Conservation (phyloP, 345 rosid species). For the Brassica napus region DNA sequence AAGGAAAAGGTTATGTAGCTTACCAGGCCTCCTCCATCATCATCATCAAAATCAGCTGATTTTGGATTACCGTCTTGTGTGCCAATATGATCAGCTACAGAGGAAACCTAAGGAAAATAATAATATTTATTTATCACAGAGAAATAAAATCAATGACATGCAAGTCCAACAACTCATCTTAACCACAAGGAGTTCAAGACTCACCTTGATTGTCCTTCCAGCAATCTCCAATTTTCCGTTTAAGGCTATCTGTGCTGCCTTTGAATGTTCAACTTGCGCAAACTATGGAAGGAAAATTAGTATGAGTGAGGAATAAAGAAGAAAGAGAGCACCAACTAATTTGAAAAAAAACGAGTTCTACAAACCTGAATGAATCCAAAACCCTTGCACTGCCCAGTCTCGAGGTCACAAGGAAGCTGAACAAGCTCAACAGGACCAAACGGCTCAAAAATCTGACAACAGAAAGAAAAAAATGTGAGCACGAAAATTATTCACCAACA, state of each 20-base stretch:
- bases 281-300: constrained; percentile 49
- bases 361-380: constrained; percentile 94
- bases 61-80: constrained; percentile 71
- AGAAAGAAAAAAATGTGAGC: not conserved
- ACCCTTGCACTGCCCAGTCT: constrained; percentile 95
- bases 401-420: constrained; percentile 89
- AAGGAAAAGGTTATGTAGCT: constrained; percentile 34
- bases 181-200: constrained; percentile 1
- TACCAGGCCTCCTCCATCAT: constrained; percentile 96
- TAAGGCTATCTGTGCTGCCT: constrained; percentile 78
- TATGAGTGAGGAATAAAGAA: not conserved
- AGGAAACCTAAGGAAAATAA: constrained; percentile 61
- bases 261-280: constrained; percentile 88
- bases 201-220: constrained; percentile 86
- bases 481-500: not conserved
- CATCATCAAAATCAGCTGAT: constrained; percentile 94
- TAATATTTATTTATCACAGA: not conserved
- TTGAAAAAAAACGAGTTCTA: constrained; percentile 15
- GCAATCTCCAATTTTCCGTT: constrained; percentile 95
- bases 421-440: constrained; percentile 95
- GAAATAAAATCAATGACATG: not conserved
- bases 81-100: constrained; percentile 85
- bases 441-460: constrained; percentile 77
- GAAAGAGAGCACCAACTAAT: constrained; percentile 17
- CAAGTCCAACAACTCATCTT: not conserved